Evolutionary conservation across 2,329 filamentous ascomycete species (phyloP), one percentile per base, ranked within the genome.

Genomic region (Diaporthe sp.): DNA sequence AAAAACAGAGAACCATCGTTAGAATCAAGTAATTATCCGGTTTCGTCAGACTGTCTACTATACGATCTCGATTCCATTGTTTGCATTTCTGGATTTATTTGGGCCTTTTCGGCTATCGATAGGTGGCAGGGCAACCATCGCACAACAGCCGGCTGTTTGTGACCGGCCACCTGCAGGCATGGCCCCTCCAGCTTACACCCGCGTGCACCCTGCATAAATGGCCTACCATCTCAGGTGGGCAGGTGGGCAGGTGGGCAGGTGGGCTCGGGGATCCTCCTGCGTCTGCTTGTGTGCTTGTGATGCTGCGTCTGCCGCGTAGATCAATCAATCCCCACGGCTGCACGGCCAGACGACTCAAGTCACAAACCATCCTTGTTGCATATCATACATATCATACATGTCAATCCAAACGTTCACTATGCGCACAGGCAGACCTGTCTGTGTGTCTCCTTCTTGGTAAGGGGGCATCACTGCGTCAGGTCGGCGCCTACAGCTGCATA

Each of bases 51-150:
- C n/a, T 15, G 56, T 17, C 58, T 47, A 27, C 39, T 6, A 12
- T 30, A 63, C 37, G 4, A 25, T 30, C 25, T 30, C 22, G 27
- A 66, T 37, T 27, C 13, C 13, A 30, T 39, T 68, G 47, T 53
- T 68, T 53, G 47, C 63, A 53, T 39, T 51, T 66, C 44, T 22
- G 19, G 6, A 51, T 35, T 39, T 22, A 22, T 15, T 39, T 9
- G 47, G 17, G 15, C 12, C 12, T 32, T 5, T 13, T 32, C 22
- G 42, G 44, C 47, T 71, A 71, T 71, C 69, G 69, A 61, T 71
- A 61, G 56, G 42, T 71, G 69, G 69, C 69, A 61, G 42, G 69
- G 55, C 69, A 71, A 71, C 69, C 44, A 37, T 3, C 15, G 13
- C 15, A 27, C n/a, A 15, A 13, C 59, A 30, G 25, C 44, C 61